phyloP scores from a whole-genome alignment of 495 filamentous ascomycete genomes.

The Trichoderma reesei region DNA sequence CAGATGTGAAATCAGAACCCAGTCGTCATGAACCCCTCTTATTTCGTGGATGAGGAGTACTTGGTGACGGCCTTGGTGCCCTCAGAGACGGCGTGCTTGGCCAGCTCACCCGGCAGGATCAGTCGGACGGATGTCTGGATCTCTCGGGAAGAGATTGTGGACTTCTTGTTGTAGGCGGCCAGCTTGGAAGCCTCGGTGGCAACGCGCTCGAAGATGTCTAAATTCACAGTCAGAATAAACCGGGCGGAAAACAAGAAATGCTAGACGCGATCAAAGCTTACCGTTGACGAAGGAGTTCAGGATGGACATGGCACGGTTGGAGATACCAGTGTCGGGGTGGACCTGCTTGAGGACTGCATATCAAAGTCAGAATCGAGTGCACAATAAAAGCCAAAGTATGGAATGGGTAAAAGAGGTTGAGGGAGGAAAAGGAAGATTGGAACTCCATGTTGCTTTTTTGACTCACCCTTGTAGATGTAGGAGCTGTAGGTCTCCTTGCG shows the following conservation, averaged over 20 bases:
- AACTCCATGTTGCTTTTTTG: no score
- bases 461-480: slow-evolving; percentile 99
- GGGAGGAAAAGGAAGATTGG: not conserved
- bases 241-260: slow-evolving; percentile 10
- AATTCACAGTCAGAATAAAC: slow-evolving; percentile 23
- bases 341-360: slow-evolving; percentile 94
- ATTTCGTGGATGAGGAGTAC: slow-evolving; percentile 99
- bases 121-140: slow-evolving; percentile 98
- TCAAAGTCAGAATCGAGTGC: slow-evolving; percentile 16
- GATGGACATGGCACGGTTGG: slow-evolving; percentile 99
- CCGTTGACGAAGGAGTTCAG: slow-evolving; percentile 99
- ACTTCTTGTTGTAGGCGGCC: slow-evolving; percentile 99
- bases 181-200: slow-evolving; percentile 98
- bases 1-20: slow-evolving; percentile 34
- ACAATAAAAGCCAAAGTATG: no score
- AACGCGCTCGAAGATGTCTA: slow-evolving; percentile 99
- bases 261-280: slow-evolving; percentile 39
- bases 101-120: slow-evolving; percentile 95
- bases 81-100: slow-evolving; percentile 98
- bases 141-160: slow-evolving; percentile 97
- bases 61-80: slow-evolving; percentile 99
- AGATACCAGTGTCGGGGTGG: slow-evolving; percentile 99
- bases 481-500: slow-evolving; percentile 99
- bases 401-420: slow-evolving; percentile 11
- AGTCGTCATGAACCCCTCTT: slow-evolving; percentile 33